Conservation (phyloP, 192 early-diverging fungal species). For the Entophlyctis helioformis region DNA sequence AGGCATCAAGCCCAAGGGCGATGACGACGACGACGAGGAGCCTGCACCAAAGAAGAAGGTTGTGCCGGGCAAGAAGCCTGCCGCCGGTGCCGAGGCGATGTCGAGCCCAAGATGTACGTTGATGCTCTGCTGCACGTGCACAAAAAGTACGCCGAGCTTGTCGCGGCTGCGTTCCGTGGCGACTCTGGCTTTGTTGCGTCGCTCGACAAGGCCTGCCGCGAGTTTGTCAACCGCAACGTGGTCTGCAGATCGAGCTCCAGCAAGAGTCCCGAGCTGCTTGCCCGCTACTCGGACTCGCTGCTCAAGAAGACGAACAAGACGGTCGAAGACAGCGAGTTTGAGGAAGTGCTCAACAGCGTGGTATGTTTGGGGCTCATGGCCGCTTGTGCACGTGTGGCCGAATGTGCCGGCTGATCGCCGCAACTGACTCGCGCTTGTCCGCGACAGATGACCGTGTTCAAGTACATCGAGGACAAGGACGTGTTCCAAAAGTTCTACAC, state of each 20-base stretch:
- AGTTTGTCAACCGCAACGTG: slow-evolving; percentile 85
- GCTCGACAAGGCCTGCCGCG: slow-evolving; percentile 85
- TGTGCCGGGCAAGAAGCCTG: slow-evolving; percentile 5
- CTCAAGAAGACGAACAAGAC: slow-evolving; percentile 75
- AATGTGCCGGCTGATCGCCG: no score
- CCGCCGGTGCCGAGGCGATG: no score
- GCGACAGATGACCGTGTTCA: slow-evolving; percentile 80
- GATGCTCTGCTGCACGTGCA: slow-evolving; percentile 78
- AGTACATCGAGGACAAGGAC: slow-evolving; percentile 94
- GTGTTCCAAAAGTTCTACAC: slow-evolving; percentile 98
- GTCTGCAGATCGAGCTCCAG: slow-evolving; percentile 57
- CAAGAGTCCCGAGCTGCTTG: slow-evolving; percentile 80
- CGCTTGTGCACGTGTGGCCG: no score
- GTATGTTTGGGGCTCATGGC: no score
- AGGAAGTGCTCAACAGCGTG: slow-evolving; percentile 60
- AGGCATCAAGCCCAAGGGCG: slow-evolving; percentile 16
- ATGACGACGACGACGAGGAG: slow-evolving; percentile 19
- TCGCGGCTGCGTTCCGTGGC: slow-evolving; percentile 63
- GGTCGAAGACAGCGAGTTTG: slow-evolving; percentile 57
- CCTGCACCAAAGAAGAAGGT: slow-evolving; percentile 18
- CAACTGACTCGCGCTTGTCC: no score
- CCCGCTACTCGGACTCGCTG: slow-evolving; percentile 80
- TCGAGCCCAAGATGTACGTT: slow-evolving; percentile 76
- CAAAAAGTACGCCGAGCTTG: slow-evolving; percentile 69
- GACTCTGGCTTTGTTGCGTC: slow-evolving; percentile 84